These are phyloP conservation scores for Camillea tinctor DNA, from an alignment of 2,329 filamentous ascomycete genomes.

Conservation along the genomic window DNA sequence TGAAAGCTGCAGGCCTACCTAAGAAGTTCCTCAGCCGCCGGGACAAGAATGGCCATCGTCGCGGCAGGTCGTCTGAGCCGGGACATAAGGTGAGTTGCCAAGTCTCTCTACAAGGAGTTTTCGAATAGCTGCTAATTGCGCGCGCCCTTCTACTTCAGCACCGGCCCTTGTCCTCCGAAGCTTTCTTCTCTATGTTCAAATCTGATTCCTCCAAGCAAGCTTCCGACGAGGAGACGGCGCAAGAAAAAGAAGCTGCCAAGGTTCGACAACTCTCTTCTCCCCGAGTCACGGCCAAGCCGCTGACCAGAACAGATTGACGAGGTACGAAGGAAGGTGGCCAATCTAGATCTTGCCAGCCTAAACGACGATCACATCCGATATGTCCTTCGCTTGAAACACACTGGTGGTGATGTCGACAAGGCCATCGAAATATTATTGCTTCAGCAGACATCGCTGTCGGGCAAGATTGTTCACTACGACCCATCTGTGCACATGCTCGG, in stretches of 20 bases:
- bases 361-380: conserved; percentile 57
- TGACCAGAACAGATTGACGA: conserved; percentile 33
- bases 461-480: conserved; percentile 73
- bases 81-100: conserved; percentile 46
- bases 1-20: conserved; percentile 50
- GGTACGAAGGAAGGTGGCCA: conserved; percentile 32
- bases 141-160: conserved; percentile 34
- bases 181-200: conserved; percentile 64
- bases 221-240: conserved; percentile 47
- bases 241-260: conserved; percentile 44
- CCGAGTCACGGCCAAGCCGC: conserved; percentile 6
- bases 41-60: conserved; percentile 60
- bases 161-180: conserved; percentile 54
- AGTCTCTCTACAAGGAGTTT: conserved; percentile 6
- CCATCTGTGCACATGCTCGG: conserved; percentile 72
- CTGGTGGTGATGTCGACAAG: conserved; percentile 68
- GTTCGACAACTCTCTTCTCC: conserved; percentile 26
- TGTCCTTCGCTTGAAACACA: conserved; percentile 60
- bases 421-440: conserved; percentile 75
- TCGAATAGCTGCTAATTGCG: conserved; percentile 7
- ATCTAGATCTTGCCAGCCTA: conserved; percentile 46
- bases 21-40: conserved; percentile 70
- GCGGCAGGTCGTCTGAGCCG: conserved; percentile 56
- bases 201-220: conserved; percentile 56
- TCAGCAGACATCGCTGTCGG: conserved; percentile 77